Evolutionary conservation across 1,139 yeast species (phyloP).

Genomic region (Scheffersomyces parashehatae): DNA sequence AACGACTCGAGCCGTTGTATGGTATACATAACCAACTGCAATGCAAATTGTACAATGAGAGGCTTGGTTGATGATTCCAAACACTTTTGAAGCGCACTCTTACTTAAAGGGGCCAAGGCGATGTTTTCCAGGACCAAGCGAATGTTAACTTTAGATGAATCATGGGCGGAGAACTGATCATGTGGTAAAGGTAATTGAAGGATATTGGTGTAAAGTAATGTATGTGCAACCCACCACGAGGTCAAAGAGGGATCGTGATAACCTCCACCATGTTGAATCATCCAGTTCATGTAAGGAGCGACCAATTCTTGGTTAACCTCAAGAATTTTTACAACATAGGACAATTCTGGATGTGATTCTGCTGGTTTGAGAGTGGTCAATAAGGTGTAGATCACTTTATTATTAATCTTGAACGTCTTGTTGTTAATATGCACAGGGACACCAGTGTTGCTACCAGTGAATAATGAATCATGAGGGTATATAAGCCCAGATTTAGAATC

Average conservation of each 20-base stretch:
- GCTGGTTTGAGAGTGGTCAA: conserved; percentile 74
- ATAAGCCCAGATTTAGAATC: conserved; percentile 61
- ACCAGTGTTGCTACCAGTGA: conserved; percentile 34
- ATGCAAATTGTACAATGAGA: conserved; percentile 64
- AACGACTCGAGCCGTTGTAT: conserved; percentile 41
- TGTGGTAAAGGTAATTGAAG: conserved; percentile 56
- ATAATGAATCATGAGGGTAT: conserved; percentile 61
- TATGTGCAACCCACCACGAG: conserved; percentile 80
- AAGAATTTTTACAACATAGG: conserved; percentile 55
- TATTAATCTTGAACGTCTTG: conserved; percentile 57
- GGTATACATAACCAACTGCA: conserved; percentile 58
- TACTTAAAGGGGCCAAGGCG: conserved; percentile 67
- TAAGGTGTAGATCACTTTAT: conserved; percentile 65
- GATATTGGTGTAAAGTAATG: conserved; percentile 60
- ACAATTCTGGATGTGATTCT: conserved; percentile 68
- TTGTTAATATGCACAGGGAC: conserved; percentile 43
- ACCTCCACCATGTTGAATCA: conserved; percentile 55
- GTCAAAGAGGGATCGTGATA: conserved; percentile 71
- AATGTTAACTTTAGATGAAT: conserved; percentile 16
- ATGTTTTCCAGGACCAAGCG: conserved; percentile 50
- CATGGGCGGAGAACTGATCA: conserved; percentile 11
- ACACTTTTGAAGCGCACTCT: conserved; percentile 57
- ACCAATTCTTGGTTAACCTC: conserved; percentile 65
- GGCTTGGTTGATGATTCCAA: conserved; percentile 49
- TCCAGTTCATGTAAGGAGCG: conserved; percentile 65